Conservation (phyloP, 768 basidiomycete species). For the Russula vinacea region DNA sequence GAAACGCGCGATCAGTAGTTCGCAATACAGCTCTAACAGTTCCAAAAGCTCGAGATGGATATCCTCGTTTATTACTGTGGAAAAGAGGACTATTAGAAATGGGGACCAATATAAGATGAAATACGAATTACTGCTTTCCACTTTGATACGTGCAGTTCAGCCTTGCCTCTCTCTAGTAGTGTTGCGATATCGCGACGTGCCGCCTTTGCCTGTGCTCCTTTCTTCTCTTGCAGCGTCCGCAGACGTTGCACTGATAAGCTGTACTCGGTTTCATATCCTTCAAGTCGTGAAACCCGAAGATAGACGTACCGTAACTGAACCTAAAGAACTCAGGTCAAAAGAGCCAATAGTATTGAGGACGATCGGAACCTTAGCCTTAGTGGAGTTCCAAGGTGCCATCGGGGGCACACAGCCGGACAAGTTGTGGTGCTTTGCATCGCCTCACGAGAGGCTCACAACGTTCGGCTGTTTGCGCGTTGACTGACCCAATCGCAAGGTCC, state of each 20-base stretch:
- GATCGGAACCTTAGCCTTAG: constrained; percentile 54
- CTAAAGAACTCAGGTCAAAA: constrained; percentile 33
- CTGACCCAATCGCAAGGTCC: not conserved
- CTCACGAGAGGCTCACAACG: too few species aligned
- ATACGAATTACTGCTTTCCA: constrained; percentile 67
- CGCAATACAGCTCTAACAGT: constrained; percentile 90
- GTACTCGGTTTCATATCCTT: not conserved
- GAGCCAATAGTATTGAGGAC: not conserved
- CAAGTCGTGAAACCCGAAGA: not conserved
- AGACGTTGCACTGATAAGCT: constrained; percentile 84
- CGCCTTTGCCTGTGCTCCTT: constrained; percentile 74
- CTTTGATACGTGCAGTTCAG: constrained; percentile 84
- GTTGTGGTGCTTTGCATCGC: not conserved
- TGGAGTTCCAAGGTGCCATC: constrained; percentile 58
- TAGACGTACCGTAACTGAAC: constrained; percentile 47
- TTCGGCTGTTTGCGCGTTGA: constrained; percentile 16
- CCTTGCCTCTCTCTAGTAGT: constrained; percentile 71
- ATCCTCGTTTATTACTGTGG: constrained; percentile 77
- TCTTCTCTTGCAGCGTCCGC: constrained; percentile 88
- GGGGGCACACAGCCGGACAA: not conserved
- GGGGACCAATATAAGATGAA: constrained; percentile 29
- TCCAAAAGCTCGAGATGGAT: constrained; percentile 86
- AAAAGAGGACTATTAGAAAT: constrained; percentile 16
- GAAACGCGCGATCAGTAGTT: constrained; percentile 89
- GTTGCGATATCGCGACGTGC: constrained; percentile 78